Evolutionary conservation across 2,329 filamentous ascomycete genomes (phyloP).

Genomic region (Colletotrichum sp.): DNA sequence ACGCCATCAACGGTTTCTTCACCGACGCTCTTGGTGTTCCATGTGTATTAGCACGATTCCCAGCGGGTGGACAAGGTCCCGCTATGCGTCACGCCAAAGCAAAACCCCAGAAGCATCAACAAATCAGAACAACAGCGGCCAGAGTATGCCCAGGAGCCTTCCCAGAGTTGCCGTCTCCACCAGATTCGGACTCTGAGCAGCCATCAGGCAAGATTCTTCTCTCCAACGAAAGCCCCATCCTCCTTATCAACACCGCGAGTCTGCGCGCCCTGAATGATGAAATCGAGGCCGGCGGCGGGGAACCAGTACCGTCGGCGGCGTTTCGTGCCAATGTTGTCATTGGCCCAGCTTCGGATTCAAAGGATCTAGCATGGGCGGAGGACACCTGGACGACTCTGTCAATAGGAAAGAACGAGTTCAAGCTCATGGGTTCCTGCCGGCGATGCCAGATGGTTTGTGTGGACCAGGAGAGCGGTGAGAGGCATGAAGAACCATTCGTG

Average conservation of each 20-base stretch:
- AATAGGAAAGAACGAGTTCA: conserved; percentile 69
- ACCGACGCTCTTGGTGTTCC: conserved; percentile 75
- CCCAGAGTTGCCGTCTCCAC: conserved; percentile 57
- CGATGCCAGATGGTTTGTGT: conserved; percentile 97
- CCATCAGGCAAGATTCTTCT: conserved; percentile 68
- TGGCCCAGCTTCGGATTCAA: conserved; percentile 39
- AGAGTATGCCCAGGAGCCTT: conserved; percentile 56
- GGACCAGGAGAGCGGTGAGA: conserved; percentile 80
- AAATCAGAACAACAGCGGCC: conserved; percentile 24
- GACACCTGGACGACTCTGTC: conserved; percentile 75
- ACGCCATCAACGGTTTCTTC: conserved; percentile 77
- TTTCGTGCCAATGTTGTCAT: conserved; percentile 92
- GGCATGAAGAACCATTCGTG: conserved; percentile 83
- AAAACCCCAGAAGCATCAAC: conserved; percentile 66
- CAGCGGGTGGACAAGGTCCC: conserved; percentile 65
- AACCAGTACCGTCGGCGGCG: conserved; percentile 70
- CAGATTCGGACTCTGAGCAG: conserved; percentile 61
- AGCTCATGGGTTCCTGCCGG: conserved; percentile 82
- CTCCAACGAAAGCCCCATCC: conserved; percentile 92
- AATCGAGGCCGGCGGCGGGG: conserved; percentile 69
- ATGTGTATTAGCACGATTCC: conserved; percentile 85
- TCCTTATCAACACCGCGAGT: conserved; percentile 82
- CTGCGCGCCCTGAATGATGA: conserved; percentile 77
- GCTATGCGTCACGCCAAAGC: conserved; percentile 75
- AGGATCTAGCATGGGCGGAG: conserved; percentile 73